Conservation (phyloP, 306 rosid genomes). For the Mimosa bimucronata region DNA sequence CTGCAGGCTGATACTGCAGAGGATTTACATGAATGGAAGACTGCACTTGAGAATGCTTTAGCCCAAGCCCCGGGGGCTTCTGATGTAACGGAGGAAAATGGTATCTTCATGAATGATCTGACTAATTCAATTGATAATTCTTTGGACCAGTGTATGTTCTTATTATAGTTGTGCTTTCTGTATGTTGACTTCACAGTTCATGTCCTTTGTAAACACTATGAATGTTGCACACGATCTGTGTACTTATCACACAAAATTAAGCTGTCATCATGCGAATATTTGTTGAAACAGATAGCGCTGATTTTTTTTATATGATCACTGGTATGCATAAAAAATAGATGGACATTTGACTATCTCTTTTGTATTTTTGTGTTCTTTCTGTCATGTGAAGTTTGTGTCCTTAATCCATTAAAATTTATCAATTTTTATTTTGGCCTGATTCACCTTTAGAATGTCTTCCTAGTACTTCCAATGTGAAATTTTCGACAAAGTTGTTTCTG, state of each 20-base stretch:
- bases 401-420: neutral
- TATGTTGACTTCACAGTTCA: slow-evolving; percentile 40
- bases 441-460: neutral
- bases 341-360: slow-evolving; percentile 25
- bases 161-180: slow-evolving; percentile 47
- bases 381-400: neutral
- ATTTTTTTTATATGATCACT: slow-evolving; percentile 25
- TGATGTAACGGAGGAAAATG: slow-evolving; percentile 67
- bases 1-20: slow-evolving; percentile 90
- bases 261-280: slow-evolving; percentile 25
- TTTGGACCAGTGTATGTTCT: slow-evolving; percentile 71
- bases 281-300: slow-evolving; percentile 14
- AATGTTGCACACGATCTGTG: slow-evolving; percentile 29
- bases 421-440: neutral
- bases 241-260: slow-evolving; percentile 14
- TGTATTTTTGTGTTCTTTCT: slow-evolving; percentile 25
- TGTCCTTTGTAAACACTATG: slow-evolving; percentile 16
- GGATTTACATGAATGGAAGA: slow-evolving; percentile 93
- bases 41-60: slow-evolving; percentile 90
- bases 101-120: slow-evolving; percentile 75
- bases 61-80: slow-evolving; percentile 74
- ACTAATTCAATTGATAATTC: slow-evolving; percentile 72
- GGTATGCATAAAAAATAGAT: slow-evolving; percentile 8
- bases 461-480: slow-evolving; percentile 4
- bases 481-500: slow-evolving; percentile 26